Base-by-base conservation (phyloP, 352 stramenopile genomes). In the Lagenidium giganteum region DNA sequence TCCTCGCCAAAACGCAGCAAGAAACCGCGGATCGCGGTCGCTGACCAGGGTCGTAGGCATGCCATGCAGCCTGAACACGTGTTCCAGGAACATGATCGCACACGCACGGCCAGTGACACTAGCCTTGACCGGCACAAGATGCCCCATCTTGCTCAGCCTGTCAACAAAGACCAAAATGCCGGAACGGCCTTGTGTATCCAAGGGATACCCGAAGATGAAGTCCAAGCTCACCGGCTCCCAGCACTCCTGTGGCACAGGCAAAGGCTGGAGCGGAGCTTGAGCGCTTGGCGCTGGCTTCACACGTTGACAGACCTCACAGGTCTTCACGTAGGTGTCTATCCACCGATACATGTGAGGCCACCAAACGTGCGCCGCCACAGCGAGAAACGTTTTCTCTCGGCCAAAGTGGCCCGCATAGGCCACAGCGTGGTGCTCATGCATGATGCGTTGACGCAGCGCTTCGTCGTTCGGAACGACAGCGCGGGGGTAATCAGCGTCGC, bases 311-410 rank as follows among this genome's bases (percentile, higher is more conserved):
- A 54, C 17, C 20, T 59, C 40, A 35, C 53, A 51, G 14, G 40
- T 43, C 3, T 39, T 12, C 2, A 53, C 45, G 12, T 58, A 59
- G 2, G 30, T 47, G 12, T 28, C 42, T 1, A 46, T 27, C 57
- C 52, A 67, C 30, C 54, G 55, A 18, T 58, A 64, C 31, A 59
- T 35, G 3, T 60, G 36, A 18, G 50, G 34, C 42, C 48, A 40
- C 48, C 54, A 26, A 55, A 67, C 0, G 2, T 25, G n/a, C 1
- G 2, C 1, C 20, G 13, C 34, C 0, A 57, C 23, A 1, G 48
- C 24, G n/a, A 8, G n/a, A 11, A 54, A 53, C n/a, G 33, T 61
- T 31, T 56, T 61, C 21, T 66, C 57, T 5, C 34, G 47, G 38
- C 51, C 50, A 1, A 61, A 27, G 26, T 51, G 47, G 8, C 47